Conservation (phyloP, 2,329 filamentous ascomycete genomes). For the Scolecobasidium constrictum region DNA sequence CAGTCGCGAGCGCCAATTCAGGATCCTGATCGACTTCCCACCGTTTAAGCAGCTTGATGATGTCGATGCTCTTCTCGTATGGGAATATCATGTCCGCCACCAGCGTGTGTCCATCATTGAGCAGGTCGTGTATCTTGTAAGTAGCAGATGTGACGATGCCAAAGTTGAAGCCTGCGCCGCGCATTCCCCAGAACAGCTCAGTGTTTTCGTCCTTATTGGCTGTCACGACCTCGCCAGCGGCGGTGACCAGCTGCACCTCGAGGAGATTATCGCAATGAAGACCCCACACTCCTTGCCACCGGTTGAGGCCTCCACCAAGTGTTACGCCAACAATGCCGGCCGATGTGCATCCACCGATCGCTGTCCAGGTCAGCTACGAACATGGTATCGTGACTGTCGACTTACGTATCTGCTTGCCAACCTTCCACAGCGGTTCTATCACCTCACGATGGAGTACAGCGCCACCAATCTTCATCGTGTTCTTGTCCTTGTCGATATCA, state of each 20-base stretch:
- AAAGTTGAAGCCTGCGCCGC: conserved; percentile 36
- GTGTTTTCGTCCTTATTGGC: conserved; percentile 19
- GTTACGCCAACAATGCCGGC: conserved; percentile 1
- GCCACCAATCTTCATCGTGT: conserved; percentile 18
- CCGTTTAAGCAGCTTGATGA: not conserved
- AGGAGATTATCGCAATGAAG: conserved; percentile 11
- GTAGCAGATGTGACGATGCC: conserved; percentile 37
- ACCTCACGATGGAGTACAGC: conserved; percentile 18
- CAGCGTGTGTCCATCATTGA: not conserved
- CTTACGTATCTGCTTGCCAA: conserved; percentile 22
- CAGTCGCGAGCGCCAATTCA: not conserved
- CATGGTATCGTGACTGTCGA: not conserved
- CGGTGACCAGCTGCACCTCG: conserved; percentile 27
- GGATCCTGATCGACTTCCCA: not conserved
- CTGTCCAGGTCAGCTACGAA: not conserved
- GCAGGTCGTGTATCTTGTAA: conserved; percentile 16
- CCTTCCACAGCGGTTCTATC: conserved; percentile 16
- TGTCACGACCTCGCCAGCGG: conserved; percentile 24
- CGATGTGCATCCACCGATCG: not conserved
- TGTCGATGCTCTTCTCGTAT: not conserved
- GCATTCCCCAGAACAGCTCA: conserved; percentile 6
- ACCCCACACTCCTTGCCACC: conserved; percentile 5
- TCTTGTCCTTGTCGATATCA: conserved; percentile 14
- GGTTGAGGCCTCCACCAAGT: conserved; percentile 4
- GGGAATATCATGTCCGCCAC: not conserved